phyloP scores from a whole-genome alignment of 2,329 filamentous ascomycete genomes.

The Aspergillus ustus region DNA sequence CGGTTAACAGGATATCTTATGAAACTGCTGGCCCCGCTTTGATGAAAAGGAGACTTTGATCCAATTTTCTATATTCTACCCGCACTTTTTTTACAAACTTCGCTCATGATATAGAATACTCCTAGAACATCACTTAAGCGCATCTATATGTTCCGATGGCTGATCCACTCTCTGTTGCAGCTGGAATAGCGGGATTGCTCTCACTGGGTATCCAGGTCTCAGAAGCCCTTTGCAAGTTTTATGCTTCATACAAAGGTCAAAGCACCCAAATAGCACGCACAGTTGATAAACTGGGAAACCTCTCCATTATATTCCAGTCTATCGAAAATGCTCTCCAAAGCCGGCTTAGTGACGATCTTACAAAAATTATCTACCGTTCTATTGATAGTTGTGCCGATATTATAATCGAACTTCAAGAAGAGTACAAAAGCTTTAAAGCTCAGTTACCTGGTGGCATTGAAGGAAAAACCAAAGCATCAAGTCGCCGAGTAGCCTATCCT shows the following conservation, averaged over 20 bases:
- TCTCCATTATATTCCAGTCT: neutral
- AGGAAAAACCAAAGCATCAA: no score
- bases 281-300: neutral
- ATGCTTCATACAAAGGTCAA: no score
- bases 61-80: no score
- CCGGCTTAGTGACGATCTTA: neutral
- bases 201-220: constrained; percentile 45
- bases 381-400: neutral
- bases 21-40: no score
- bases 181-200: constrained; percentile 37
- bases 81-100: no score
- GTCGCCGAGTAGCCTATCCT: constrained; percentile 28
- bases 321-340: neutral
- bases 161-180: constrained; percentile 34
- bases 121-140: no score
- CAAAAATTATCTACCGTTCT: neutral
- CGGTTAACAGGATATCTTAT: no score
- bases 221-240: constrained; percentile 25
- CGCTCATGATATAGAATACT: no score
- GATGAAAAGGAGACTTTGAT: no score
- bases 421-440: neutral
- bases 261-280: constrained; percentile 24
- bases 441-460: no score
- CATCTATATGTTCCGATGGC: no score
- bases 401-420: neutral